Evolutionary conservation across 768 basidiomycete genomes (phyloP), one percentile per base, ranked within the genome.

Genomic region (Phanerodontia chrysosporium): DNA sequence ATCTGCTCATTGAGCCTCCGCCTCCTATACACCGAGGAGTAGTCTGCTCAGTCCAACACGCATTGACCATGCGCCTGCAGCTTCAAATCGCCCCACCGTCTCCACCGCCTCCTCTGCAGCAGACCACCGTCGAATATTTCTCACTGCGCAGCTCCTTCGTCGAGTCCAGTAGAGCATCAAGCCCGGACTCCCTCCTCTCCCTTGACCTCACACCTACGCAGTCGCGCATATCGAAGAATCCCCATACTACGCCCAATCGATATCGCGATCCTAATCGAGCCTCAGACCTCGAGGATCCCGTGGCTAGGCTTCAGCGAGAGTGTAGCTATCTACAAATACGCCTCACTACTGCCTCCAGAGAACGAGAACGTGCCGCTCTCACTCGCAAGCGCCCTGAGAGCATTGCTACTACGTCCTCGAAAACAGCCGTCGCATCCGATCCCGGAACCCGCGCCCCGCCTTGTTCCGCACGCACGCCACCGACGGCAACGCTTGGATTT

Each of bases 81-180:
- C 3, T 46, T 49, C 39, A 42, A 42, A 42, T 42, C 55, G 27
- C 24, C 3, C 32, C 35, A 13, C 52, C 52, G 13, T 39, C 52
- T 5, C 32, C 52, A 14, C 12, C 55, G 72, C 72, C 69, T 69
- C 68, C 69, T 64, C 70, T 83, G 65, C 80, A 82, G 74, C 75
- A 79, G 69, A 76, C 78, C 45, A 82, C 84, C 49, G 77, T 83
- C 76, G 83, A 83, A 68, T 84, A 82, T 76, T 79, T 86, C 64
- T 72, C 78, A 61, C 75, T 79, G 57, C 78, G 74, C 55, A 75
- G 69, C 61, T 75, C 78, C 30, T 63, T 73, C 53, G 69, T 74
- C 30, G 53, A 62, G 52, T 35, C 32, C 6, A 35, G 32, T 35
- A 65, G 66, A 52, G 60, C 55, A 49, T 62, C 65, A 63, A 63